phyloP scores from a whole-genome alignment of 768 basidiomycete species.

The Multifurca ochricompacta region DNA sequence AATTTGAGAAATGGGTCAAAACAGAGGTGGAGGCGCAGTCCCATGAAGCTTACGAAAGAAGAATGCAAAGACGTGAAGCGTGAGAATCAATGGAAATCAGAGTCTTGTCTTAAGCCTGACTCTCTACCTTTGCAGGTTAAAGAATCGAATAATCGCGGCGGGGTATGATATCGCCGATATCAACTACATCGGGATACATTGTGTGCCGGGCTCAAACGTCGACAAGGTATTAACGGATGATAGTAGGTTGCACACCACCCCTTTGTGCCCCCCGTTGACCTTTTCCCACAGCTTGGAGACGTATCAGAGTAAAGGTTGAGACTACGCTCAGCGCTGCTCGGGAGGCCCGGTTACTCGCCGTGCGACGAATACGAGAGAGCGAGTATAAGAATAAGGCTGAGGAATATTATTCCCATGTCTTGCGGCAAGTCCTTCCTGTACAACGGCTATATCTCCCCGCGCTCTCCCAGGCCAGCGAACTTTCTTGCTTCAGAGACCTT shows the following conservation, averaged over 20 bases:
- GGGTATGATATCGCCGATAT: conserved; percentile 14
- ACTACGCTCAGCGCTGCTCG: not conserved
- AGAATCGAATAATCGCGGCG: not conserved
- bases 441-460: conserved; percentile 14
- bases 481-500: conserved; percentile 17
- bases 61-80: conserved; percentile 1
- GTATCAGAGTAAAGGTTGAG: conserved; percentile 9
- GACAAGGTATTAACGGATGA: conserved; percentile 11
- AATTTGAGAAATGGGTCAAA: conserved; percentile 11
- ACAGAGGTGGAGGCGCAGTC: not conserved
- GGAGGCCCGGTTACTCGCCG: not conserved
- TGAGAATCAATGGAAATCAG: not conserved
- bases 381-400: not conserved
- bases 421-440: conserved; percentile 10
- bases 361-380: not conserved
- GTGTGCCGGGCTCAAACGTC: conserved; percentile 7
- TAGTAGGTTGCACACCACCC: not conserved
- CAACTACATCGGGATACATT: not conserved
- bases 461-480: not conserved
- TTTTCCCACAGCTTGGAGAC: conserved; percentile 9
- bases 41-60: not conserved
- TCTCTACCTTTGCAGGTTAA: not conserved
- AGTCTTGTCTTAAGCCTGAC: not conserved
- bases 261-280: not conserved
- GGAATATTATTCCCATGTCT: not conserved